These are phyloP conservation scores for Fusarium chuoi DNA, from an alignment of 2,329 filamentous ascomycete genomes.

Conservation along the genomic window DNA sequence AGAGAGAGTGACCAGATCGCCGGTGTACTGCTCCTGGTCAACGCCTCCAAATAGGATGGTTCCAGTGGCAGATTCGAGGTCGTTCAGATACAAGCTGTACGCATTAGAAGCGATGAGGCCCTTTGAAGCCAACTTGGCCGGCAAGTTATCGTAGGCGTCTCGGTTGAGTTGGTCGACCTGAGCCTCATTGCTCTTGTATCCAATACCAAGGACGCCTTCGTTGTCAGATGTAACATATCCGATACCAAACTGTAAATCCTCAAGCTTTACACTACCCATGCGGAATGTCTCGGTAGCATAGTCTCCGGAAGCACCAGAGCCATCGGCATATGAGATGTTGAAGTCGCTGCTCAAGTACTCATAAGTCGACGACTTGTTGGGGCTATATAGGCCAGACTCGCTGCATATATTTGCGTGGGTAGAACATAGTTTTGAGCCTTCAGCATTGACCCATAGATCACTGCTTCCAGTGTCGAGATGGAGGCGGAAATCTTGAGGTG, in stretches of 20 bases:
- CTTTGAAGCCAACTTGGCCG: slow-evolving; percentile 69
- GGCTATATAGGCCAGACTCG: slow-evolving; percentile 72
- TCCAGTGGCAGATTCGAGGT: slow-evolving; percentile 72
- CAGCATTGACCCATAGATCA: slow-evolving; percentile 77
- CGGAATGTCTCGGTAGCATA: slow-evolving; percentile 80
- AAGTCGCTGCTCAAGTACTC: slow-evolving; percentile 78
- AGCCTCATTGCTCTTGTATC: slow-evolving; percentile 83
- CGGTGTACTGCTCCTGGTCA: slow-evolving; percentile 72
- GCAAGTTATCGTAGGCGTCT: slow-evolving; percentile 73
- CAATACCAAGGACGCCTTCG: slow-evolving; percentile 86
- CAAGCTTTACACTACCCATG: slow-evolving; percentile 64
- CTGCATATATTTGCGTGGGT: slow-evolving; percentile 62
- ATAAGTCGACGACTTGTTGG: slow-evolving; percentile 81
- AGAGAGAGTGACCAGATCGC: slow-evolving; percentile 73
- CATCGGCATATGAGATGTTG: slow-evolving; percentile 89
- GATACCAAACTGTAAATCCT: slow-evolving; percentile 75
- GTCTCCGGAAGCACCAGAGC: slow-evolving; percentile 79
- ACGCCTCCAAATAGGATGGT: slow-evolving; percentile 81
- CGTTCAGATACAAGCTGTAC: slow-evolving; percentile 81
- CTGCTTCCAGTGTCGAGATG: slow-evolving; percentile 76
- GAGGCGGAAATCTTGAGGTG: slow-evolving; percentile 65
- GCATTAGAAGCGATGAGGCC: slow-evolving; percentile 72
- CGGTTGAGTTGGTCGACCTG: slow-evolving; percentile 68
- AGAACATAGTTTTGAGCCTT: slow-evolving; percentile 68
- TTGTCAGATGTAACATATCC: slow-evolving; percentile 68